Conservation (phyloP, 306 rosid species). For the Abrus pulchellus region DNA sequence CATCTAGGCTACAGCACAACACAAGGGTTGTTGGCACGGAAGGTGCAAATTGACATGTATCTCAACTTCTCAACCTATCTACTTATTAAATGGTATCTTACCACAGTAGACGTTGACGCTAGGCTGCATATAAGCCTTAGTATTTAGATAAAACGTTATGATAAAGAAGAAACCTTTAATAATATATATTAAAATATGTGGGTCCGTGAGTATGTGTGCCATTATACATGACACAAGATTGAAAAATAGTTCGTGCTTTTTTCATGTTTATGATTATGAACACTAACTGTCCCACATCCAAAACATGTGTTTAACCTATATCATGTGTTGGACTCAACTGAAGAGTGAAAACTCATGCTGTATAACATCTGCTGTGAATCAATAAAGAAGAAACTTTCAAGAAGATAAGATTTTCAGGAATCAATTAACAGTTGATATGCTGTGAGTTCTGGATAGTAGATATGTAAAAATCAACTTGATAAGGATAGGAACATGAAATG, state of each 20-base stretch:
- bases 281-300: slow-evolving; percentile 19
- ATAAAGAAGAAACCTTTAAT: not conserved
- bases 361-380: slow-evolving; percentile 8
- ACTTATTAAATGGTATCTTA: slow-evolving; percentile 2
- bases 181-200: not conserved
- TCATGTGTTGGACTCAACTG: not conserved
- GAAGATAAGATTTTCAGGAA: not conserved
- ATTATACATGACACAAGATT: not conserved
- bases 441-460: slow-evolving; percentile 34
- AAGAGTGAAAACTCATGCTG: slow-evolving; percentile 3
- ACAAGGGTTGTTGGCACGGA: not conserved
- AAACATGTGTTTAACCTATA: slow-evolving; percentile 16
- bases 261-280: slow-evolving; percentile 26
- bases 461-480: slow-evolving; percentile 30
- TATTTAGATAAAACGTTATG: not conserved
- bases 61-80: slow-evolving; percentile 5
- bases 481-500: slow-evolving; percentile 30
- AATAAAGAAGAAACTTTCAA: slow-evolving; percentile 28
- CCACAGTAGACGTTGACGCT: not conserved
- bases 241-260: not conserved
- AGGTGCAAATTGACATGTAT: not conserved
- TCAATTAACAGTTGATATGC: slow-evolving; percentile 13
- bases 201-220: not conserved
- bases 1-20: not conserved
- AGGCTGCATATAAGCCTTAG: not conserved